These are phyloP conservation scores for Globisporangium carolinianum DNA, from an alignment of 352 stramenopile species.

Conservation along the genomic window DNA sequence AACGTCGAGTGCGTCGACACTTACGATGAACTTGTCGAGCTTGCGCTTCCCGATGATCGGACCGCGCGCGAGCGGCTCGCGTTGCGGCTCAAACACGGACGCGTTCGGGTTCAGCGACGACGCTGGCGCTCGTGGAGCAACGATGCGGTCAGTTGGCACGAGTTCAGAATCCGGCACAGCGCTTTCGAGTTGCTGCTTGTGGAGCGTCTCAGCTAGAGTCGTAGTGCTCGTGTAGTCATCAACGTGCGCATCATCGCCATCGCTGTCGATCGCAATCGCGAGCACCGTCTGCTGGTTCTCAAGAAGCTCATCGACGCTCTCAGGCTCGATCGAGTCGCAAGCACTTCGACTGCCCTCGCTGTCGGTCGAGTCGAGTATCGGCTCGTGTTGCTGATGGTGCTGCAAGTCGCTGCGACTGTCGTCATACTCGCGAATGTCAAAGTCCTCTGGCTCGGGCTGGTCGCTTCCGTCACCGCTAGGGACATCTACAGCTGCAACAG, in stretches of 20 bases:
- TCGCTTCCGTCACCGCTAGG: neutral
- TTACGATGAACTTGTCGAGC: slow-evolving; percentile 63
- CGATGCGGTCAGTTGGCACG: too few relatives aligned
- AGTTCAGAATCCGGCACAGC: too few relatives aligned
- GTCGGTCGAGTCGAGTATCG: neutral
- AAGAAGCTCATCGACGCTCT: neutral
- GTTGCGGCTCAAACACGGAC: slow-evolving; percentile 40
- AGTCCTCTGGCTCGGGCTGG: slow-evolving; percentile 15
- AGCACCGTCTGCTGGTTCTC: neutral
- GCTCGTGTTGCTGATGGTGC: neutral
- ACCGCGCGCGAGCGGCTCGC: neutral
- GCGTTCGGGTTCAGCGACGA: slow-evolving; percentile 56
- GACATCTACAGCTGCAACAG: neutral
- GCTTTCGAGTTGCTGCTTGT: too few relatives aligned
- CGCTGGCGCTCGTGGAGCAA: neutral
- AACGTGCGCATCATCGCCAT: too few relatives aligned
- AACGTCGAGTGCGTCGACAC: slow-evolving; percentile 16
- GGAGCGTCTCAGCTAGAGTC: too few relatives aligned
- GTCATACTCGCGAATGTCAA: neutral
- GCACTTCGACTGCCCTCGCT: neutral
- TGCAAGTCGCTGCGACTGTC: too few relatives aligned
- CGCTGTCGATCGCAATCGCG: neutral
- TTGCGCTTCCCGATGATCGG: slow-evolving; percentile 47
- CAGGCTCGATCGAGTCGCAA: neutral
- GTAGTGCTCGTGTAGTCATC: too few relatives aligned